Percentiles rank a stretch among this genome's conserved stretches.
Evolutionary conservation across 306 rosid genomes (phyloP).

Genomic region (Cicer arietinum): DNA sequence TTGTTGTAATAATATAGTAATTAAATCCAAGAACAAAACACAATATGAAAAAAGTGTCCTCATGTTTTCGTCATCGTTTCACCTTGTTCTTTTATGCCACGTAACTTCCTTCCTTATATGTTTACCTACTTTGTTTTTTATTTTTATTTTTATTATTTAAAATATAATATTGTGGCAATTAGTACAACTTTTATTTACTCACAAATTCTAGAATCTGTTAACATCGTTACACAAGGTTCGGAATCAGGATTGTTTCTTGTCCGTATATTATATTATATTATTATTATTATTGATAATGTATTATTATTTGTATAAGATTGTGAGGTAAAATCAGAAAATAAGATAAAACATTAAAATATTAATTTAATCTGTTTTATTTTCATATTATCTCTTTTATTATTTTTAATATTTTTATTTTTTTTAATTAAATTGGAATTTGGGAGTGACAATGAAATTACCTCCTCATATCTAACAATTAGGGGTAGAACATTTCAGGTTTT

Average conservation of each 20-base stretch:
- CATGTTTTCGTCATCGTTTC: conserved; percentile 57
- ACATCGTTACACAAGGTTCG: neutral
- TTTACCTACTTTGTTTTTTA: neutral
- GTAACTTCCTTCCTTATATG: neutral
- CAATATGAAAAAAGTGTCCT: conserved; percentile 51
- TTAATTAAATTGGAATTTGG: too few relatives aligned
- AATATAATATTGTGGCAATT: neutral
- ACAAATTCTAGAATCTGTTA: conserved; percentile 11
- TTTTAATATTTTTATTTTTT: too few relatives aligned
- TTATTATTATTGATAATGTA: too few relatives aligned
- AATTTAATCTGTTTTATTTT: too few relatives aligned
- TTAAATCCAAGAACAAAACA: neutral
- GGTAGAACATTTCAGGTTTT: too few relatives aligned
- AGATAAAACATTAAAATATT: too few relatives aligned
- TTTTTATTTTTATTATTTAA: neutral
- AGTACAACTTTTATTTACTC: conserved; percentile 1
- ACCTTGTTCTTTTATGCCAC: conserved; percentile 14
- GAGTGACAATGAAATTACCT: too few relatives aligned
- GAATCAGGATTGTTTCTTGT: conserved; percentile 4
- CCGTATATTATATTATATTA: too few relatives aligned
- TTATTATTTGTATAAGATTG: too few relatives aligned
- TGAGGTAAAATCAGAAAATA: too few relatives aligned
- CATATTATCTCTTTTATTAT: too few relatives aligned
- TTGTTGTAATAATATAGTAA: conserved; percentile 14
- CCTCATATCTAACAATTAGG: too few relatives aligned